Evolutionary conservation across 2,329 filamentous ascomycete genomes (phyloP).

Genomic region (Mycosphaerella arachidis): DNA sequence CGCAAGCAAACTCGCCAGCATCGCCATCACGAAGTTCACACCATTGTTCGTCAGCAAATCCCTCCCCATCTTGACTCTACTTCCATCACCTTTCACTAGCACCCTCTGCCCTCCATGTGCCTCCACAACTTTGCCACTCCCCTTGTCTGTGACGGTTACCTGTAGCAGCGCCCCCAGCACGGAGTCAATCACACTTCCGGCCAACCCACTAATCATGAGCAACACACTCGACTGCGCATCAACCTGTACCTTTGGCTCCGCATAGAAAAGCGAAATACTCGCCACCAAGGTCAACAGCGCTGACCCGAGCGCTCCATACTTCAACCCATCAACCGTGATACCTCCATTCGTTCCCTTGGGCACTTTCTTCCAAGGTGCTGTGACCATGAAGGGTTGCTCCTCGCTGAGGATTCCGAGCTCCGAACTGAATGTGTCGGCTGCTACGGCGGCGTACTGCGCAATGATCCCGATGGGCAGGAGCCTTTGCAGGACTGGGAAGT

Average conservation of each 20-base stretch:
- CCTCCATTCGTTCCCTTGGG: constrained; percentile 92
- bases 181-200: constrained; percentile 83
- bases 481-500: constrained; percentile 39
- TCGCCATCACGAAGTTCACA: constrained; percentile 90
- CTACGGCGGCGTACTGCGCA: constrained; percentile 74
- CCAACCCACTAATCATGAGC: constrained; percentile 66
- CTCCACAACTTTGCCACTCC: constrained; percentile 83
- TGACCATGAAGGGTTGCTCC: constrained; percentile 75
- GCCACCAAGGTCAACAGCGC: constrained; percentile 65
- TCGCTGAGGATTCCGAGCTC: constrained; percentile 88
- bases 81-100: constrained; percentile 35
- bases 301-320: constrained; percentile 28
- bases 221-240: constrained; percentile 13
- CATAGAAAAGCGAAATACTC: constrained; percentile 39
- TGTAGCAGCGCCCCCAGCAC: constrained; percentile 81
- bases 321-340: constrained; percentile 69
- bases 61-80: constrained; percentile 56
- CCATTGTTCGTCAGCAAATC: constrained; percentile 90
- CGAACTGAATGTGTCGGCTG: constrained; percentile 90
- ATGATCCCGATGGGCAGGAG: constrained; percentile 47
- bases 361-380: constrained; percentile 71
- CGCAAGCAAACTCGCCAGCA: constrained; percentile 70
- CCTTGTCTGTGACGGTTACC: constrained; percentile 76
- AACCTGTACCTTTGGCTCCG: constrained; percentile 18
- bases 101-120: constrained; percentile 56